Evolutionary conservation across 2,329 filamentous ascomycete genomes (phyloP), one percentile per base, ranked within the genome.

Genomic region (Hymenoscyphus infarciens): DNA sequence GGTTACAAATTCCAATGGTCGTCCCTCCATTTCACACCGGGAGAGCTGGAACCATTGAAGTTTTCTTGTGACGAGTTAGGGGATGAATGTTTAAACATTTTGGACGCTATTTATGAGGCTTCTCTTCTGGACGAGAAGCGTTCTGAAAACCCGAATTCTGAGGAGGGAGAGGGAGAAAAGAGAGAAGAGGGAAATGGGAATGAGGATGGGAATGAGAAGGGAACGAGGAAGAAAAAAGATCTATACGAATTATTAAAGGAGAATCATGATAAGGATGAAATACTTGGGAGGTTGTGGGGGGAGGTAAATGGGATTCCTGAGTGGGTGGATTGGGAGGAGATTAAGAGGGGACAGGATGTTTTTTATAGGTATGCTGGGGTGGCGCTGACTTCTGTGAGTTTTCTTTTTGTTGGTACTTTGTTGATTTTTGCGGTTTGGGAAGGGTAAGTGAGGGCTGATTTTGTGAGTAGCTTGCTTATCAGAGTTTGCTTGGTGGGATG

Each of bases 261-360:
- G 5, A 79, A 92, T 72, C 78, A 80, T 10, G 72, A 76, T 1
- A 77, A 79, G 5, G 83, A 93, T 68, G 77, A 82, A 27, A 81
- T 83, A 45, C 76, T 83, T 2, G 69, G 71, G 1, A 69, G 81
- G 60, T 76, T 94, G 8, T 93, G 89, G 90, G 73, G 75, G 0
- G 80, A 92, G 70, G 79, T 89, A 61, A 87, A 85, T 62, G 86
- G 82, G 0, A 75, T 91, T 3, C 90, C 90, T 0, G 79, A 83
- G 0, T 93, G 89, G 89, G 90, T 93, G 2, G 85, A 92, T 72
- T 93, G 89, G 89, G 82, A 82, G 1, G 88, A 92, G 71, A 87
- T 94, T 61, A 79, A 82, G 63, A 80, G 90, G 70, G 90, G 90
- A 0, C 90, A 94, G 72, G 84, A 89, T 68, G 83, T 92, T 0